Evolutionary conservation across 306 rosid species (phyloP).

Genomic region (Argentina anserina): DNA sequence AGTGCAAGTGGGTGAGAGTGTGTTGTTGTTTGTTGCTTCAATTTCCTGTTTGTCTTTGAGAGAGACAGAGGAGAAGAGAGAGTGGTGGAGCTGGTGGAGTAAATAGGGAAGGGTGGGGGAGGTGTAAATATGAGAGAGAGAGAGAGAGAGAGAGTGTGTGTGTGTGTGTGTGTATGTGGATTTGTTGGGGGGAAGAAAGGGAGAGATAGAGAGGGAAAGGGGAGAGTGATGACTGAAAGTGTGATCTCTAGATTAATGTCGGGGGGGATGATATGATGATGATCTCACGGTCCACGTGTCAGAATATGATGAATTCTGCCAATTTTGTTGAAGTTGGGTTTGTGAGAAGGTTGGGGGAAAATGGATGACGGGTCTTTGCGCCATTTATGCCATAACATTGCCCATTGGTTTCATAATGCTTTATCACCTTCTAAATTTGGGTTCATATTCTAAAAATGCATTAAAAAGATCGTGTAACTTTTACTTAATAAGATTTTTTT

Average conservation of each 20-base stretch:
- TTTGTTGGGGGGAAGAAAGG: conserved; percentile 17
- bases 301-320: conserved; percentile 43
- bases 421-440: too few species aligned
- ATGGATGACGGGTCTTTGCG: too few species aligned
- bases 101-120: conserved; percentile 10
- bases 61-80: conserved; percentile 3
- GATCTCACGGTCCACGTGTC: conserved; percentile 47
- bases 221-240: not conserved
- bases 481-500: too few species aligned
- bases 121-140: conserved; percentile 2
- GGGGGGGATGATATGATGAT: not conserved
- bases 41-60: not conserved
- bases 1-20: not conserved
- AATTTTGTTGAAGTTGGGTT: not conserved
- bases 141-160: not conserved
- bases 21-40: not conserved
- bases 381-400: too few species aligned
- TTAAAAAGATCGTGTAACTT: too few species aligned
- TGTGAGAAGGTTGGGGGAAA: not conserved
- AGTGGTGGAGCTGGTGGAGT: not conserved
- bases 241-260: not conserved
- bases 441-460: too few species aligned
- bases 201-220: not conserved
- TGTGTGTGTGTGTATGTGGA: too few species aligned
- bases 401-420: too few species aligned